phyloP scores from a whole-genome alignment of 345 rosid species.

The Linum tenue region DNA sequence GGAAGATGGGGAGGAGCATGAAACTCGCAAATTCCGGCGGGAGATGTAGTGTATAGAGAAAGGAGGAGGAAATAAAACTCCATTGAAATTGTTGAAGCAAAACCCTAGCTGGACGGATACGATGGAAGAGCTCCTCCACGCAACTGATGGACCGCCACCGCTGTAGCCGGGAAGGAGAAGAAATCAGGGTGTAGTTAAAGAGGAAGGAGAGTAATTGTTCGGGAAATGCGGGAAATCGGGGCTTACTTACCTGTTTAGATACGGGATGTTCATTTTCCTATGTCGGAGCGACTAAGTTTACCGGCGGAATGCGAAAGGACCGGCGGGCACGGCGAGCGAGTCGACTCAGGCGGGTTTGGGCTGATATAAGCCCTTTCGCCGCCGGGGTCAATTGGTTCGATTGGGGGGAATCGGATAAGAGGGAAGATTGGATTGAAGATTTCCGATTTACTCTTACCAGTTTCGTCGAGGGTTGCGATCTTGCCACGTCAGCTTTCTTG shows the following conservation, averaged over 20 bases:
- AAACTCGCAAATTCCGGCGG: background rate
- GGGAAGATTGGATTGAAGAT: too few relatives aligned
- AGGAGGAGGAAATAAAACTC: slow-evolving; percentile 24
- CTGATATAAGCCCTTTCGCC: too few relatives aligned
- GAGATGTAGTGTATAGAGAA: background rate
- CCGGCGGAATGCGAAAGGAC: background rate
- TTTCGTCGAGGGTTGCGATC: too few relatives aligned
- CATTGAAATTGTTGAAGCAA: slow-evolving; percentile 24
- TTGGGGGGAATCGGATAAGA: too few relatives aligned
- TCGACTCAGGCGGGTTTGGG: too few relatives aligned
- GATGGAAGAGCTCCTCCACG: slow-evolving; percentile 25
- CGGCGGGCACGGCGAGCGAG: background rate
- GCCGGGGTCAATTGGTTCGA: too few relatives aligned
- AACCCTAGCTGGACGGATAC: slow-evolving; percentile 30
- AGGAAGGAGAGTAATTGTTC: background rate
- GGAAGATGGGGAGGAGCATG: slow-evolving; percentile 1
- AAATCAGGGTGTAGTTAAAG: too few relatives aligned
- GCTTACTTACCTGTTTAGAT: background rate
- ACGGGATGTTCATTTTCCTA: background rate
- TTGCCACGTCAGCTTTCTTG: too few relatives aligned
- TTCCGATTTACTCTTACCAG: too few relatives aligned
- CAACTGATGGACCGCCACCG: background rate
- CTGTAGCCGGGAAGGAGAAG: background rate
- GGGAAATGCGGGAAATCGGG: background rate
- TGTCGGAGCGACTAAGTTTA: background rate